Percentiles rank a stretch among this genome's conserved stretches.
Conservation (phyloP, 352 stramenopile genomes). For the Pythium myriotylum region DNA sequence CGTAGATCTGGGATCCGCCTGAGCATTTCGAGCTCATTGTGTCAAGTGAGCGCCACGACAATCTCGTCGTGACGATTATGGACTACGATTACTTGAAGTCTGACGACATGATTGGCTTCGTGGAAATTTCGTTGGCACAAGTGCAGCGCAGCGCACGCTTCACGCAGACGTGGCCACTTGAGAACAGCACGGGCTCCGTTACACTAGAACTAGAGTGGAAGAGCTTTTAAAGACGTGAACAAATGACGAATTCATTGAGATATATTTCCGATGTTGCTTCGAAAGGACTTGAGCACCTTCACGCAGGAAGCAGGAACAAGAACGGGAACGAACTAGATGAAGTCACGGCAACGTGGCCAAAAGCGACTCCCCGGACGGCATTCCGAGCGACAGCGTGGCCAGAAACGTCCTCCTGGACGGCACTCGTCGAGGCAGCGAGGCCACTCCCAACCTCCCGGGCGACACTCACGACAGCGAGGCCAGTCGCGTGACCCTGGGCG, state of each 20-base stretch:
- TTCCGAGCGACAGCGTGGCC: conserved; percentile 11
- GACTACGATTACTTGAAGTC: conserved; percentile 50
- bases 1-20: conserved; percentile 51
- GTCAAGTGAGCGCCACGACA: conserved; percentile 39
- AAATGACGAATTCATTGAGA: too few relatives aligned
- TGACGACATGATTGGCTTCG: conserved; percentile 43
- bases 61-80: conserved; percentile 45
- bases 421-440: conserved; percentile 19
- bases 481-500: conserved; percentile 7
- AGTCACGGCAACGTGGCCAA: conserved; percentile 23
- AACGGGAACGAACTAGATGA: background rate
- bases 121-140: conserved; percentile 45
- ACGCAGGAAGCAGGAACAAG: too few relatives aligned
- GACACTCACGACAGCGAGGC: conserved; percentile 21
- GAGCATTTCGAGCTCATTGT: conserved; percentile 50
- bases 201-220: conserved; percentile 50
- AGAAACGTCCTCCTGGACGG: conserved; percentile 11
- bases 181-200: conserved; percentile 40
- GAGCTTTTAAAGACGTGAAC: conserved; percentile 29
- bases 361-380: conserved; percentile 15
- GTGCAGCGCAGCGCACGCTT: conserved; percentile 36
- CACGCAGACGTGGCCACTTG: conserved; percentile 38
- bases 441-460: conserved; percentile 8
- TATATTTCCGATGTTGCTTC: too few relatives aligned
- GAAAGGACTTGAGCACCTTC: too few relatives aligned